These are phyloP conservation scores for Shiraia bambusicola DNA, from an alignment of 2,329 filamentous ascomycete species.

Conservation along the genomic window DNA sequence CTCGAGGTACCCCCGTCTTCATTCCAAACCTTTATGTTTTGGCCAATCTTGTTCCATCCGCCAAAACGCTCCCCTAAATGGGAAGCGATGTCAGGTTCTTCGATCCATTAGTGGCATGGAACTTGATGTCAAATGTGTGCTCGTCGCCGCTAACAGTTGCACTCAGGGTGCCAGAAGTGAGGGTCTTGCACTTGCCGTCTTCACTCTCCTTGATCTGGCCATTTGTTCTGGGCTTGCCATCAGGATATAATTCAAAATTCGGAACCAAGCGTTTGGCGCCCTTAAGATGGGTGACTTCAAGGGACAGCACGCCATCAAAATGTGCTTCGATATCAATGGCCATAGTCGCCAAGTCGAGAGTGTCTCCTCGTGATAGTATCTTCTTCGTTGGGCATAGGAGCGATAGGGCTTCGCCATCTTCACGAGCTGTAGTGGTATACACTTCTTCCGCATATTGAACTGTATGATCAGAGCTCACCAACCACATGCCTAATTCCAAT, in stretches of 20 bases:
- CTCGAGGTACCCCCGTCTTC: constrained; percentile 65
- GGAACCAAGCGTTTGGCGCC: constrained; percentile 57
- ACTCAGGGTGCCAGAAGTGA: constrained; percentile 55
- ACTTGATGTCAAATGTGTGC: constrained; percentile 59
- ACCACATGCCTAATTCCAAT: constrained; percentile 59
- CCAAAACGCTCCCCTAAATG: constrained; percentile 73
- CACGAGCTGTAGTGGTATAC: constrained; percentile 53
- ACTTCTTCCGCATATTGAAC: constrained; percentile 69
- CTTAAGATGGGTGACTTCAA: constrained; percentile 60
- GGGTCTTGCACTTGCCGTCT: constrained; percentile 47
- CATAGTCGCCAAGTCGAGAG: constrained; percentile 57
- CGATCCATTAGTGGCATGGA: constrained; percentile 53
- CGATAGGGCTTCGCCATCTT: constrained; percentile 51
- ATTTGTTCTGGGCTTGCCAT: constrained; percentile 47
- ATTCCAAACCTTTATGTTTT: constrained; percentile 66
- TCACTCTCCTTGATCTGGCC: constrained; percentile 46
- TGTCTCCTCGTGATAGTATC: constrained; percentile 57
- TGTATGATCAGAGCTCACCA: constrained; percentile 57
- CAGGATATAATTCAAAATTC: constrained; percentile 60
- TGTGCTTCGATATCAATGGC: constrained; percentile 60
- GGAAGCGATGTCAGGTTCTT: constrained; percentile 58
- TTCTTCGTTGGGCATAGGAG: constrained; percentile 61
- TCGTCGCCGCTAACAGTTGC: constrained; percentile 54
- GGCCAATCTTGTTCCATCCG: constrained; percentile 74
- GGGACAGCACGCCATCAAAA: constrained; percentile 60